Evolutionary conservation across 169 alveolate species (phyloP), one percentile per base, ranked within the genome.

Genomic region (Babesia bigemina): DNA sequence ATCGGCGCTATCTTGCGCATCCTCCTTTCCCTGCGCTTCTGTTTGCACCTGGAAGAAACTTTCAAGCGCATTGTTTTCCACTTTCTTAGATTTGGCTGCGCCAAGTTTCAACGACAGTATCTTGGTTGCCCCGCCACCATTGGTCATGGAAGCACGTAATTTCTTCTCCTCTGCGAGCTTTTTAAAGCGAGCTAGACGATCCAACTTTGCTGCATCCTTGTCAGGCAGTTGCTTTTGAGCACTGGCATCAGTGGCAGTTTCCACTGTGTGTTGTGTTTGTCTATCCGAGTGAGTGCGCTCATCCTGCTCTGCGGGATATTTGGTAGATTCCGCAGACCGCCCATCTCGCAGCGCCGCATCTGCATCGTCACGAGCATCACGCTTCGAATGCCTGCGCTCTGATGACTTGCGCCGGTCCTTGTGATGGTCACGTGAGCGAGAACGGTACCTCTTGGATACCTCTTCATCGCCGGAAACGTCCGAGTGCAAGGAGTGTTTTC

Each of bases 161-260:
- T 66, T 69, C 50, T 72, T 59, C 17, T 52, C 77, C 67, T 84
- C 86, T 2, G 87, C 87, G 61, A 75, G 59, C 55, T 84, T 84
- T 45, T 84, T 84, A 59, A 81, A 81, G 55, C 88, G 22, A 10
- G 79, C 69, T 85, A 81, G 19, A 9, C 88, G 70, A 44, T 81
- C 88, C 11, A 73, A 61, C 52, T 81, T 81, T 39, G 79, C 57
- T 16, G 63, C 50, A 26, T 79, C 87, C 62, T 28, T 52, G 11
- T 39, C 74, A 26, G 85, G 26, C 22, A 58, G 39, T 45, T 56
- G 60, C 44, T 4, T 24, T 29, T 6, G 17, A 16, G 42, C 53
- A 56, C 21, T 59, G 16, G 66, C 12, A 7, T 26, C 79, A 36
- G 48, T 10, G 12, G 29, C 47, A 17, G 53, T 14, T 14, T 67